These are phyloP conservation scores for Stephania cephalantha DNA, from an alignment of 164 flowering plant species.

Conservation along the genomic window DNA sequence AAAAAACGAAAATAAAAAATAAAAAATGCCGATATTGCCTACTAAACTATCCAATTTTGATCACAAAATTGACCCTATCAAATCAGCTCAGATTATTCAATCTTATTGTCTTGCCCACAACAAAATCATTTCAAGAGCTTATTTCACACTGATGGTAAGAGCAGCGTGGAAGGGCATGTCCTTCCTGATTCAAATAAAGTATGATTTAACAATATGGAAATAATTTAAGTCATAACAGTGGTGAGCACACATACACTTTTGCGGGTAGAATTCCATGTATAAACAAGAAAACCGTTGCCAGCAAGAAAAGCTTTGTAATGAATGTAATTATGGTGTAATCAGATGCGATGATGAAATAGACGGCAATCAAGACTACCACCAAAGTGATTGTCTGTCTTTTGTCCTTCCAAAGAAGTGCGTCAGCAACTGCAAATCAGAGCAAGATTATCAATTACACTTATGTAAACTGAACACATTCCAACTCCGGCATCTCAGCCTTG, in stretches of 20 bases:
- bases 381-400: conserved; percentile 51
- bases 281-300: conserved; percentile 51
- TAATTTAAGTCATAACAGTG: not conserved
- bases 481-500: not conserved
- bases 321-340: conserved; percentile 60
- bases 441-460: conserved; percentile 2
- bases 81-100: not conserved
- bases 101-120: not conserved
- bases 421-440: conserved; percentile 67
- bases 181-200: not conserved
- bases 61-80: not conserved
- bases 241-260: conserved; percentile 45
- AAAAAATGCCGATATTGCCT: not conserved
- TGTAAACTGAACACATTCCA: not conserved
- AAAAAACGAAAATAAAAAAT: too few species aligned
- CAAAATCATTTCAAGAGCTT: not conserved
- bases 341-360: conserved; percentile 58
- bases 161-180: not conserved
- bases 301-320: conserved; percentile 58
- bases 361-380: conserved; percentile 41
- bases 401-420: conserved; percentile 86
- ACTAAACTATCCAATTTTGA: not conserved
- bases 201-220: not conserved
- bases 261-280: conserved; percentile 72
- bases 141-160: not conserved